Percentiles rank a stretch among this genome's conserved stretches.
Conservation (phyloP, 805 yeast species). For the Cyberlindnera samutprakarnensis region DNA sequence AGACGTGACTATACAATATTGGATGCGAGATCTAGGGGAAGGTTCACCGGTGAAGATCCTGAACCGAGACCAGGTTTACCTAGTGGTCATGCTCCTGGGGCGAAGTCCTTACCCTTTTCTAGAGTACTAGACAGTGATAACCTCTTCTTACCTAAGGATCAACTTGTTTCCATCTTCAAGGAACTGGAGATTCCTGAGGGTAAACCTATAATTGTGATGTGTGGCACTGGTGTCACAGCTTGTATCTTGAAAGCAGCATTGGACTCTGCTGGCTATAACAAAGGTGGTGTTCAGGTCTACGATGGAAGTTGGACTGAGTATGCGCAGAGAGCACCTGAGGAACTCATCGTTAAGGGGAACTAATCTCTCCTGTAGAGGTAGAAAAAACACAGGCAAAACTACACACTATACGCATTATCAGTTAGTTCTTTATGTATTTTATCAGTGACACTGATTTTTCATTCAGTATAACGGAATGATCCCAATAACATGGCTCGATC, state of each 20-base stretch:
- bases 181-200: constrained; percentile 27
- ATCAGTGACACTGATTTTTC: constrained; percentile 6
- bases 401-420: background rate
- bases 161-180: constrained; percentile 40
- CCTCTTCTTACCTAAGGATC: constrained; percentile 39
- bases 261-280: constrained; percentile 40
- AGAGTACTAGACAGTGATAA: constrained; percentile 45
- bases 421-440: background rate
- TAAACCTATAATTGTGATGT: constrained; percentile 76
- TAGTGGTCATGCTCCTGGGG: constrained; percentile 85
- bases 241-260: constrained; percentile 76
- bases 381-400: background rate
- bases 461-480: constrained; percentile 76
- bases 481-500: constrained; percentile 68
- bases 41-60: constrained; percentile 74
- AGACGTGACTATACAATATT: constrained; percentile 44
- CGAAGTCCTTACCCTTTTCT: constrained; percentile 68
- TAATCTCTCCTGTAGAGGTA: no score
- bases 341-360: constrained; percentile 44
- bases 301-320: constrained; percentile 93
- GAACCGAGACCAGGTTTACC: constrained; percentile 88
- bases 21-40: constrained; percentile 74
- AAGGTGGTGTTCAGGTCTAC: constrained; percentile 46
- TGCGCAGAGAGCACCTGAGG: constrained; percentile 64
- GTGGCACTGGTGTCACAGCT: constrained; percentile 97